Percentiles rank a stretch among this genome's conserved stretches.
Evolutionary conservation across 140 eudicot genomes (phyloP).

Genomic region (Cichorium intybus): DNA sequence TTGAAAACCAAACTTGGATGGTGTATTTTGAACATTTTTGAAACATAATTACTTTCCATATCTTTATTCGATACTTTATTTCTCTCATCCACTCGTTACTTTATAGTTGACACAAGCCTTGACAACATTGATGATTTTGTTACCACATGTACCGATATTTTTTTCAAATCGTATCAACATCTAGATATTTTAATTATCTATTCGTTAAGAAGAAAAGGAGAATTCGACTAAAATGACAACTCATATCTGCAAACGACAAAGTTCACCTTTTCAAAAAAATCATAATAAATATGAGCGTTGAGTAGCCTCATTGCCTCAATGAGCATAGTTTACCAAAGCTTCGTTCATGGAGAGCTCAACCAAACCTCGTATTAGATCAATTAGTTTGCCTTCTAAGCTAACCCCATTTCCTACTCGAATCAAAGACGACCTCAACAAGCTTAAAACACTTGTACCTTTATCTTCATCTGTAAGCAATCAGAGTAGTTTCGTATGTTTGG

Average conservation of each 20-base stretch:
- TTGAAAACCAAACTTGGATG: too few species aligned
- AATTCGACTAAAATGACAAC: constrained; percentile 3
- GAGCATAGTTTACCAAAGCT: constrained; percentile 3
- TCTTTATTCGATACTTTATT: background rate
- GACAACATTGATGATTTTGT: too few species aligned
- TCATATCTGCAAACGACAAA: constrained; percentile 15
- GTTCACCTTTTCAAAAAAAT: constrained; percentile 6
- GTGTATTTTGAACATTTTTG: too few species aligned
- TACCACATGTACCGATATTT: too few species aligned
- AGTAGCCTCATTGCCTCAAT: background rate
- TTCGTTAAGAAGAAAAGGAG: too few species aligned
- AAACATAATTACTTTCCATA: background rate
- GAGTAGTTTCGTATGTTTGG: constrained; percentile 35
- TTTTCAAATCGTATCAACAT: too few species aligned
- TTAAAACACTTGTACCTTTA: constrained; percentile 22
- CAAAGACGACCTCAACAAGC: constrained; percentile 34
- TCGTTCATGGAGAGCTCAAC: constrained; percentile 11
- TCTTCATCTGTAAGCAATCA: constrained; percentile 26
- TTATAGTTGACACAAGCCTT: background rate
- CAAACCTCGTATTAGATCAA: constrained; percentile 22
- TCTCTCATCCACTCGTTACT: background rate
- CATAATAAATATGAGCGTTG: constrained; percentile 11
- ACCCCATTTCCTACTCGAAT: constrained; percentile 12
- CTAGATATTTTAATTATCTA: too few species aligned
- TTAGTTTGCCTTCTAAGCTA: constrained; percentile 18